phyloP scores from a whole-genome alignment of 331 rosid species.

The Quercus lobata region DNA sequence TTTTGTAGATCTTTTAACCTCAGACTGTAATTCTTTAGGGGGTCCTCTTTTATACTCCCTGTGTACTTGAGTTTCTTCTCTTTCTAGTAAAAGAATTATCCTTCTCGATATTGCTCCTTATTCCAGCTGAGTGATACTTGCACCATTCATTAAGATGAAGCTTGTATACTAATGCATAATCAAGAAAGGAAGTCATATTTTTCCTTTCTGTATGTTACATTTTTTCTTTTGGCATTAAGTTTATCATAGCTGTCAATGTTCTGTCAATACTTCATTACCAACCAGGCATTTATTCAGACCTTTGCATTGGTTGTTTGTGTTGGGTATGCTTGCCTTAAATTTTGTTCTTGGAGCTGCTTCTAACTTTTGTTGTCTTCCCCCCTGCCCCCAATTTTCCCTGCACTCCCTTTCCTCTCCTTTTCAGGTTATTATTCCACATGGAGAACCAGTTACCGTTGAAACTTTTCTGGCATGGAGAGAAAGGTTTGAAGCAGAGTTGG shows the following conservation, averaged over 20 bases:
- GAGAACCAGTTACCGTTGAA: constrained; percentile 91
- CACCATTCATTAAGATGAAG: neutral
- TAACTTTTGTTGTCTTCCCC: constrained; percentile 10
- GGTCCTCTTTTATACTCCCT: neutral
- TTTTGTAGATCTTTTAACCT: neutral
- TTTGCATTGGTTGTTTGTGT: neutral
- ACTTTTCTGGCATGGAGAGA: constrained; percentile 98
- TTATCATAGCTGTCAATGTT: neutral
- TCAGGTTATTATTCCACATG: constrained; percentile 88
- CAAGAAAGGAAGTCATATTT: neutral
- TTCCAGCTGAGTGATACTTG: neutral
- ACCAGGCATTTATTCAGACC: neutral
- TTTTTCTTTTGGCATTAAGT: neutral
- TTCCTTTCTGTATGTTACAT: neutral
- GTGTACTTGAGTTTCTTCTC: neutral
- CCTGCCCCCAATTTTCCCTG: constrained; percentile 5
- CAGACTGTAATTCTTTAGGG: neutral
- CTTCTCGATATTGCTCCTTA: neutral
- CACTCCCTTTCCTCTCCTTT: constrained; percentile 6
- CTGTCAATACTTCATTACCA: neutral
- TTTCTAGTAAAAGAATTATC: neutral
- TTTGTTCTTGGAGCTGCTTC: constrained; percentile 22
- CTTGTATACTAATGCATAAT: neutral
- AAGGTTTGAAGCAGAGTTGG: constrained; percentile 96
- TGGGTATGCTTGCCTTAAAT: constrained; percentile 11